phyloP scores from a whole-genome alignment of 192 early-diverging fungal species.

The Linnemannia elongata region DNA sequence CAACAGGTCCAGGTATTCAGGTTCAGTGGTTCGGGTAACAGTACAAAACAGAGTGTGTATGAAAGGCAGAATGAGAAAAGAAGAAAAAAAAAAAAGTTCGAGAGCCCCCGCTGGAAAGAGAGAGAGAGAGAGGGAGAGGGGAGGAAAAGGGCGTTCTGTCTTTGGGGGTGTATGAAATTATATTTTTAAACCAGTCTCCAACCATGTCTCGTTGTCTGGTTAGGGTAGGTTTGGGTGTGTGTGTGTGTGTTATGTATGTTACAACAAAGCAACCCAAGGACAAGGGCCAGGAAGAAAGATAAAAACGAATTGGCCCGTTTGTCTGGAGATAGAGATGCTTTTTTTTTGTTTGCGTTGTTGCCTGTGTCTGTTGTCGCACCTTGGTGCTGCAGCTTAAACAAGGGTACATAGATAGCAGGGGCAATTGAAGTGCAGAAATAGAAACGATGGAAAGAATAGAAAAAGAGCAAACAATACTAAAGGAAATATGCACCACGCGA shows the following conservation, averaged over 20 bases:
- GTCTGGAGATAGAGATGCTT: not conserved
- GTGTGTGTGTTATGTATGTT: too few species aligned
- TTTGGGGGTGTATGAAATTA: not conserved
- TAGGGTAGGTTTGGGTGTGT: not conserved
- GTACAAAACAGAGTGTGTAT: not conserved
- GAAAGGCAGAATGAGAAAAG: not conserved
- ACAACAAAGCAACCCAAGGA: too few species aligned
- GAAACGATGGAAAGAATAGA: constrained; percentile 2
- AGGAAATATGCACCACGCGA: constrained; percentile 1
- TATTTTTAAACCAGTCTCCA: constrained; percentile 4
- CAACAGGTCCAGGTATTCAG: too few species aligned
- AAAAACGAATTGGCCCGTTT: not conserved
- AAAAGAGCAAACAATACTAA: not conserved
- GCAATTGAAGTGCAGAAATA: constrained; percentile 11
- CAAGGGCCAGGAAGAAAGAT: too few species aligned
- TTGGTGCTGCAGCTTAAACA: not conserved
- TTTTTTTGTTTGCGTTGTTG: too few species aligned
- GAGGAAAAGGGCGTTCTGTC: not conserved
- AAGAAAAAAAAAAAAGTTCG: not conserved
- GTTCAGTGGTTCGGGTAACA: not conserved
- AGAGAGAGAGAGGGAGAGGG: not conserved
- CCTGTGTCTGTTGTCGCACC: too few species aligned
- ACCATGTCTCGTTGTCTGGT: not conserved
- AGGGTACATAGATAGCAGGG: not conserved
- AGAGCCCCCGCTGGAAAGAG: not conserved